phyloP scores from a whole-genome alignment of 257 asterid species.

The Capsicum chinense region DNA sequence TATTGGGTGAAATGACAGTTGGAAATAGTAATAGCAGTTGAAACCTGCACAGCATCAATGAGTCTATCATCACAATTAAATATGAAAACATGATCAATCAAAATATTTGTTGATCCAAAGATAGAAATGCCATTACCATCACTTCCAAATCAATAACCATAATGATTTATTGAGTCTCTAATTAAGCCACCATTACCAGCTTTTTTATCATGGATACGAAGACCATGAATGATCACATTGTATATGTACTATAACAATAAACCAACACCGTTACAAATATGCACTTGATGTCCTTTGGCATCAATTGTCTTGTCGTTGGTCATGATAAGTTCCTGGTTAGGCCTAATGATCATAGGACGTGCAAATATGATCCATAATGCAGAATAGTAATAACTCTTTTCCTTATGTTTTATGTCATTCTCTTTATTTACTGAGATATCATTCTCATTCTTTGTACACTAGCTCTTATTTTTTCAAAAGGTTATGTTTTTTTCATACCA shows the following conservation, averaged over 20 bases:
- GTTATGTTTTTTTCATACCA: too few relatives aligned
- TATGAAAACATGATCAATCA: slow-evolving; percentile 50
- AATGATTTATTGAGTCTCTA: slow-evolving; percentile 40
- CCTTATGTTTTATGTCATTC: too few relatives aligned
- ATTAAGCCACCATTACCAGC: slow-evolving; percentile 38
- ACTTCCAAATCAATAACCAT: slow-evolving; percentile 36
- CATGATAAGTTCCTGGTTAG: slow-evolving; percentile 39
- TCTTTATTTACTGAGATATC: too few relatives aligned
- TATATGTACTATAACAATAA: slow-evolving; percentile 37
- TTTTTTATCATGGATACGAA: slow-evolving; percentile 37
- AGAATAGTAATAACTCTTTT: too few relatives aligned
- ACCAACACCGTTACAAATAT: slow-evolving; percentile 38
- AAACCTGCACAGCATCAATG: slow-evolving; percentile 37
- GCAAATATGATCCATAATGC: slow-evolving; percentile 42
- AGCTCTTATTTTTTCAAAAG: too few relatives aligned
- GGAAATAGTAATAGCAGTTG: slow-evolving; percentile 48
- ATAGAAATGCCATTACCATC: slow-evolving; percentile 50
- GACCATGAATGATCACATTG: slow-evolving; percentile 40
- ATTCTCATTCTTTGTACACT: too few relatives aligned
- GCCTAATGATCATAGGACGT: slow-evolving; percentile 39
- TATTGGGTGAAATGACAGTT: slow-evolving; percentile 44
- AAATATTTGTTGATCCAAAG: slow-evolving; percentile 40
- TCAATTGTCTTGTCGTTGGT: slow-evolving; percentile 43
- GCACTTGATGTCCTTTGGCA: slow-evolving; percentile 42
- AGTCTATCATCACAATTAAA: slow-evolving; percentile 44